phyloP scores from a whole-genome alignment of 2,329 filamentous ascomycete species.

The Biscogniauxia sp. region DNA sequence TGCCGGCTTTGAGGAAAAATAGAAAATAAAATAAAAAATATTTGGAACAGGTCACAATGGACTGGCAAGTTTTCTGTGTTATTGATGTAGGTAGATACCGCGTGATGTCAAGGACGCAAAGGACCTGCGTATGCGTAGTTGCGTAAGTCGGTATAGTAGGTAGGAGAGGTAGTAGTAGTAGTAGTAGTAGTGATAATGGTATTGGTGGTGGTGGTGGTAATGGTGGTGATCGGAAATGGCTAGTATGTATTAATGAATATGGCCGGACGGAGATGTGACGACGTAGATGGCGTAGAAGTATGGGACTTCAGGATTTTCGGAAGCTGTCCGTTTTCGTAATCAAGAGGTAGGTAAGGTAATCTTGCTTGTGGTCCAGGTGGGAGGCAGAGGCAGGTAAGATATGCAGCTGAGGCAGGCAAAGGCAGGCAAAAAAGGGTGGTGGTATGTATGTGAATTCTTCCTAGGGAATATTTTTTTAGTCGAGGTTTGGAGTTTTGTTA shows the following conservation, averaged over 20 bases:
- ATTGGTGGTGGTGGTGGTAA: too few species aligned
- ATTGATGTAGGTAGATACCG: background rate
- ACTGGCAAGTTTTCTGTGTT: background rate
- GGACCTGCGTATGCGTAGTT: background rate
- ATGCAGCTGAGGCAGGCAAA: background rate
- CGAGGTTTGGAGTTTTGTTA: slow-evolving; percentile 11
- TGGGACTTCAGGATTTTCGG: background rate
- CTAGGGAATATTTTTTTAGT: slow-evolving; percentile 6
- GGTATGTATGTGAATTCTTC: background rate
- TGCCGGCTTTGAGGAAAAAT: background rate
- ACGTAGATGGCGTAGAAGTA: background rate
- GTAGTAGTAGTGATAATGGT: too few species aligned
- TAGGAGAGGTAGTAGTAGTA: too few species aligned
- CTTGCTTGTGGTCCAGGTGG: background rate
- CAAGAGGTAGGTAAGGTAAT: background rate
- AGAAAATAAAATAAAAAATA: background rate
- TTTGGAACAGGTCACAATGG: too few species aligned
- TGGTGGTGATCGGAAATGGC: background rate
- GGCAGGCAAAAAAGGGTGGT: background rate
- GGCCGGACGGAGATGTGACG: background rate
- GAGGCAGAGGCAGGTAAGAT: too few species aligned
- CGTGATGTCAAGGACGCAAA: background rate
- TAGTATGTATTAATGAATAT: background rate
- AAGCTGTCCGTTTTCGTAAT: background rate
- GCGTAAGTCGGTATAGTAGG: too few species aligned